Evolutionary conservation across 1,139 yeast genomes (phyloP).

Genomic region (Hyphopichia khmerensis): DNA sequence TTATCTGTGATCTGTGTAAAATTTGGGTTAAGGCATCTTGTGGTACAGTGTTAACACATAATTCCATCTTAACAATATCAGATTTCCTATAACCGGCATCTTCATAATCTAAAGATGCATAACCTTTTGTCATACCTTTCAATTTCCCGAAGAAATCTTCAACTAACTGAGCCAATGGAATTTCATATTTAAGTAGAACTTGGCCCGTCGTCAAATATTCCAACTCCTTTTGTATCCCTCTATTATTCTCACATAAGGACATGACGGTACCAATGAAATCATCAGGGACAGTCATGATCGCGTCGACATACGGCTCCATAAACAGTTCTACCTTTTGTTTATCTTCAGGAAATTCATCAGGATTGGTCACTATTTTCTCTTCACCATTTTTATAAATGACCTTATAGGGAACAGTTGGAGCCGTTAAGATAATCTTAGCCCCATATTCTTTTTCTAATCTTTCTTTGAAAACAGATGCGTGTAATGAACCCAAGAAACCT

Average conservation of each 20-base stretch:
- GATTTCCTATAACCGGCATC: conserved; percentile 84
- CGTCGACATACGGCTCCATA: conserved; percentile 89
- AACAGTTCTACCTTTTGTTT: conserved; percentile 54
- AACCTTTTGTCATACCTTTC: conserved; percentile 87
- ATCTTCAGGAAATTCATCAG: conserved; percentile 84
- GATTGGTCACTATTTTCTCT: conserved; percentile 73
- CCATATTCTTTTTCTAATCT: conserved; percentile 92
- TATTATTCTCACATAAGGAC: conserved; percentile 75
- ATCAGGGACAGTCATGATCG: conserved; percentile 86
- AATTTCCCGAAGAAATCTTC: conserved; percentile 94
- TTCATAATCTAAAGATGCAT: conserved; percentile 92
- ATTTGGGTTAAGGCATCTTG: conserved; percentile 93
- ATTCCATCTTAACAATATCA: conserved; percentile 82
- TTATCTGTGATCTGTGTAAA: conserved; percentile 79
- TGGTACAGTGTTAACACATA: conserved; percentile 84
- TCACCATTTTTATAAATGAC: conserved; percentile 63
- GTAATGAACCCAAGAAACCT: conserved; percentile 91
- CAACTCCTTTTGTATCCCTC: conserved; percentile 81
- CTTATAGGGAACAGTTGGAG: conserved; percentile 94
- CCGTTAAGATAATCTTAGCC: conserved; percentile 85
- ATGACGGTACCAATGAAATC: conserved; percentile 88
- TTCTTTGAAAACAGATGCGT: conserved; percentile 92
- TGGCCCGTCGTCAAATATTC: conserved; percentile 81
- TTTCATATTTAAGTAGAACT: conserved; percentile 70
- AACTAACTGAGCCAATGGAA: conserved; percentile 86